These are phyloP conservation scores for Fraxinus sp. DNA, from an alignment of 305 asterid species.

Conservation along the genomic window DNA sequence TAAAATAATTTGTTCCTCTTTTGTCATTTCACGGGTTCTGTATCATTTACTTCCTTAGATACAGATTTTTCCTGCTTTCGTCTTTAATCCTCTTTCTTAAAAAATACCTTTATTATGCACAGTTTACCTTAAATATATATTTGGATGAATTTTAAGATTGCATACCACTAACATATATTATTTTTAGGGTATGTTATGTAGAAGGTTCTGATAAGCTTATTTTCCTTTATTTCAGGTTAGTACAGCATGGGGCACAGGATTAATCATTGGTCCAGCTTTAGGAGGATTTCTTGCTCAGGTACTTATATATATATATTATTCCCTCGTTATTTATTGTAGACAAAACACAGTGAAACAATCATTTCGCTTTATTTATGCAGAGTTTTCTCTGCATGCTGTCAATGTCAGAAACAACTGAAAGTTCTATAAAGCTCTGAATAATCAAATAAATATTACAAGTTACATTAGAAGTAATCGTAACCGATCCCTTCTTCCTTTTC, in stretches of 20 bases:
- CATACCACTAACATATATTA: not conserved
- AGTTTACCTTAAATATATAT: not conserved
- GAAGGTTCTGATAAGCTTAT: not conserved
- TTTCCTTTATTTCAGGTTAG: slow-evolving; percentile 38
- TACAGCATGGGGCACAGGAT: slow-evolving; percentile 50
- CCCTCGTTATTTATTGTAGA: not conserved
- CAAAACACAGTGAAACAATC: not conserved
- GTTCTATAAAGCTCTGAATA: not conserved
- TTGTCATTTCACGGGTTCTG: not conserved
- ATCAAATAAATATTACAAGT: not conserved
- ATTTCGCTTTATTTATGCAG: not conserved
- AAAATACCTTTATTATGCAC: not conserved
- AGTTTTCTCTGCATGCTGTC: not conserved
- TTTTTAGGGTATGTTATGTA: not conserved
- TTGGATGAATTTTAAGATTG: not conserved
- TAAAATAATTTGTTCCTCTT: not conserved
- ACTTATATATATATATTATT: not conserved
- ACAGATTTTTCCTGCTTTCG: not conserved
- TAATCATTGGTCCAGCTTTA: slow-evolving; percentile 81
- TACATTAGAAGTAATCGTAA: not conserved
- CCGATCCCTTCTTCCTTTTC: not conserved
- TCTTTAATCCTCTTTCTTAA: not conserved
- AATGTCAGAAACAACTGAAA: not conserved
- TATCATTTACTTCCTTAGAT: not conserved
- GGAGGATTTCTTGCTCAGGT: slow-evolving; percentile 76